These are phyloP conservation scores for Knufia petricola DNA, from an alignment of 2,329 filamentous ascomycete species.

Conservation along the genomic window DNA sequence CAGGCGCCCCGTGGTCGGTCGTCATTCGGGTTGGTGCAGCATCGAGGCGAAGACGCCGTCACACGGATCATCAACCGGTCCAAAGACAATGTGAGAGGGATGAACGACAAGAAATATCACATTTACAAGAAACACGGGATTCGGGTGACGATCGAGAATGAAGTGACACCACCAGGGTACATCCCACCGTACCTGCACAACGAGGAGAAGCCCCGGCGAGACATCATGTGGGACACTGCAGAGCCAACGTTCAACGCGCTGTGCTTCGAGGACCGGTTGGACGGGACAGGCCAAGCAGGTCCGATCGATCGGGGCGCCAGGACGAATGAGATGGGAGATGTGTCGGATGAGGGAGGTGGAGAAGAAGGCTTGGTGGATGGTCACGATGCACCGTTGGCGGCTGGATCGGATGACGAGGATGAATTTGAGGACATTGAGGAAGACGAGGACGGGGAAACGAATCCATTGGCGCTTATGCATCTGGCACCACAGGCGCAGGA, in stretches of 20 bases:
- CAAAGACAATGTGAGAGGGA: constrained; percentile 14
- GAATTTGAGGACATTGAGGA: background rate
- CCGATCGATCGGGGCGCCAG: background rate
- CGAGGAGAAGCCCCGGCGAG: constrained; percentile 18
- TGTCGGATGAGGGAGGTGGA: background rate
- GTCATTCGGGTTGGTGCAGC: constrained; percentile 12
- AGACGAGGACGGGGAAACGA: background rate
- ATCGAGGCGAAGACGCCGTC: constrained; percentile 12
- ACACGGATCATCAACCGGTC: constrained; percentile 12
- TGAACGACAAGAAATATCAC: constrained; percentile 16
- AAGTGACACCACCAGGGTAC: constrained; percentile 18
- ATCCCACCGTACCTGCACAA: constrained; percentile 23
- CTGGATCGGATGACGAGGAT: background rate
- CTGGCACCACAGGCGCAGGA: constrained; percentile 4
- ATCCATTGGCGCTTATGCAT: background rate
- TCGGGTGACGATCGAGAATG: constrained; percentile 5
- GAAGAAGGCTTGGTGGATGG: background rate
- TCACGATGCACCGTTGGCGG: background rate
- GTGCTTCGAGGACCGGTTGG: background rate
- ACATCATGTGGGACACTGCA: constrained; percentile 16
- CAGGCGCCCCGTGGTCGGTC: constrained; percentile 17
- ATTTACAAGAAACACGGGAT: constrained; percentile 9
- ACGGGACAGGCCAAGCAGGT: background rate
- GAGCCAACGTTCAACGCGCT: background rate
- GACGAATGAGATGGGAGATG: background rate